Conservation (phyloP, 768 basidiomycete species). For the Pisolithus tinctorius region DNA sequence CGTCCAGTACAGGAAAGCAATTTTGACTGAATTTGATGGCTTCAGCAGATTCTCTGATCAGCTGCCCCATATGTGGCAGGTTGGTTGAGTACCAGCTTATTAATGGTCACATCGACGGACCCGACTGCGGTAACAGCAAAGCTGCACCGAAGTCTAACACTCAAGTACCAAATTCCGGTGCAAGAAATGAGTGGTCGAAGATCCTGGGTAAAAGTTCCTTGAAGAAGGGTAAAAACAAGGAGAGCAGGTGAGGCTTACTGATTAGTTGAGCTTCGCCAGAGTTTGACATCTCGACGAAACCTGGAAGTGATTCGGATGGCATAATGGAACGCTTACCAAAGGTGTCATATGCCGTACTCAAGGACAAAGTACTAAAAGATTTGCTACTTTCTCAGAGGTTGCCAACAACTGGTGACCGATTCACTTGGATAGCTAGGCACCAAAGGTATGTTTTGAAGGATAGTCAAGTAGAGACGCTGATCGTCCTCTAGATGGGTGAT, state of each 20-base stretch:
- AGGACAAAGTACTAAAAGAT: slow-evolving; percentile 53
- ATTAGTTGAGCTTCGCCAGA: background rate
- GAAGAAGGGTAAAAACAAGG: slow-evolving; percentile 39
- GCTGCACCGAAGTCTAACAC: slow-evolving; percentile 12
- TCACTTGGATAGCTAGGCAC: slow-evolving; percentile 49
- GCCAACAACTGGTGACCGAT: slow-evolving; percentile 45
- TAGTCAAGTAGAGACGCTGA: background rate
- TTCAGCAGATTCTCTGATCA: slow-evolving; percentile 33
- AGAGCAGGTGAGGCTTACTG: slow-evolving; percentile 14
- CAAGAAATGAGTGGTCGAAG: slow-evolving; percentile 37
- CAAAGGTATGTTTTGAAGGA: slow-evolving; percentile 37
- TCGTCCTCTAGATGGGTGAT: slow-evolving; percentile 51
- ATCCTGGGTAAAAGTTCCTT: slow-evolving; percentile 24
- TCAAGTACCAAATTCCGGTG: slow-evolving; percentile 17
- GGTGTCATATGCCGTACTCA: slow-evolving; percentile 56
- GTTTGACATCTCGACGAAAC: slow-evolving; percentile 14
- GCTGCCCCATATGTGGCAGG: slow-evolving; percentile 58
- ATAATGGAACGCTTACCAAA: slow-evolving; percentile 49
- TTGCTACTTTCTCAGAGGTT: slow-evolving; percentile 47
- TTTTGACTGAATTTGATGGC: slow-evolving; percentile 2
- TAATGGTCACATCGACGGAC: slow-evolving; percentile 60
- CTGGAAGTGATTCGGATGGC: slow-evolving; percentile 24
- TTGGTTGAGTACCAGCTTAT: slow-evolving; percentile 41
- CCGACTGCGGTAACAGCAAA: slow-evolving; percentile 35
- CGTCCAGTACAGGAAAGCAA: background rate